These are phyloP conservation scores for Rhodotorula diobovata DNA, from an alignment of 768 basidiomycete species.

Conservation along the genomic window DNA sequence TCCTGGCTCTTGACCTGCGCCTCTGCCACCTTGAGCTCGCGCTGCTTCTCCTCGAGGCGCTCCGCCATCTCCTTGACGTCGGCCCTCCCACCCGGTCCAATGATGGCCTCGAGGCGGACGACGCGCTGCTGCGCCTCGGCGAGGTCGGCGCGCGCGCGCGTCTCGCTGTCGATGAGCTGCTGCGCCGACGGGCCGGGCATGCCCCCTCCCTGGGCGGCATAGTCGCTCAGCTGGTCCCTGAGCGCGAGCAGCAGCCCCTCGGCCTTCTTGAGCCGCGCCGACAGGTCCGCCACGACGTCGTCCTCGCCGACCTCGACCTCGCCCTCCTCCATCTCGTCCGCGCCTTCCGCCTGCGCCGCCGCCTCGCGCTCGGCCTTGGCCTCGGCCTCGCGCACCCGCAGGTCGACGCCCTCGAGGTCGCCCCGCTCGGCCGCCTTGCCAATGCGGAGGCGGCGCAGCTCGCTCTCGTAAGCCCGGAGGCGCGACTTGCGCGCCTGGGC, in stretches of 20 bases:
- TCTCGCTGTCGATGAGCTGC: conserved; percentile 48
- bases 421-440: conserved; percentile 69
- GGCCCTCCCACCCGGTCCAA: conserved; percentile 56
- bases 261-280: conserved; percentile 32
- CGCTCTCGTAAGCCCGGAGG: conserved; percentile 64
- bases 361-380: neutral
- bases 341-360: conserved; percentile 44
- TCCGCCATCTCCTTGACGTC: conserved; percentile 57
- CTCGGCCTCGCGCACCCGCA: conserved; percentile 3
- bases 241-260: conserved; percentile 10
- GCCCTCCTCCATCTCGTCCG: conserved; percentile 59
- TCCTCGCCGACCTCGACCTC: conserved; percentile 45
- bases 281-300: conserved; percentile 52
- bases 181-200: conserved; percentile 56
- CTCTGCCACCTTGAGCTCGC: conserved; percentile 61
- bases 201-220: conserved; percentile 58
- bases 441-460: conserved; percentile 67
- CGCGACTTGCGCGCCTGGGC: conserved; percentile 65
- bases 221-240: conserved; percentile 39
- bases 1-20: conserved; percentile 63
- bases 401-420: conserved; percentile 3
- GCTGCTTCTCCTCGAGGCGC: conserved; percentile 63
- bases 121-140: conserved; percentile 46
- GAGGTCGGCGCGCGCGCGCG: conserved; percentile 43
- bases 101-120: conserved; percentile 60